These are phyloP conservation scores for Cadophora gregata DNA, from an alignment of 2,329 filamentous ascomycete genomes.

Conservation along the genomic window DNA sequence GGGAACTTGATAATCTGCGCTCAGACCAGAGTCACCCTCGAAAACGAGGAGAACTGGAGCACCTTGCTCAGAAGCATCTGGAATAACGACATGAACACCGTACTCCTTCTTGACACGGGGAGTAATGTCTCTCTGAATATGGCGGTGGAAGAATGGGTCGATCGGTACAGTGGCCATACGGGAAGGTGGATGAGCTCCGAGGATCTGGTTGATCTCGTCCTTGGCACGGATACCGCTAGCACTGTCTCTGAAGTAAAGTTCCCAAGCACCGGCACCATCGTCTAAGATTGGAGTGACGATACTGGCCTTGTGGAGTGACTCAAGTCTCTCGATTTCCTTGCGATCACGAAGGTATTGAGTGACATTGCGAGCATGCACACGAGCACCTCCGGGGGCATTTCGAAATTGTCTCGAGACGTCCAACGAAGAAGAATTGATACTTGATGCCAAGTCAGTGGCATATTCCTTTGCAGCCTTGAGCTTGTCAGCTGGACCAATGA, in stretches of 20 bases:
- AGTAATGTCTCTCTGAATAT: slow-evolving; percentile 69
- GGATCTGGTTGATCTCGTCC: slow-evolving; percentile 75
- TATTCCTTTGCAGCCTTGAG: slow-evolving; percentile 79
- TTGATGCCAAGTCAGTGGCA: slow-evolving; percentile 86
- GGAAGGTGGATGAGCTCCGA: slow-evolving; percentile 75
- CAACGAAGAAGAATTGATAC: slow-evolving; percentile 83
- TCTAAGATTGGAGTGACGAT: slow-evolving; percentile 79
- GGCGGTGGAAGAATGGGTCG: slow-evolving; percentile 80
- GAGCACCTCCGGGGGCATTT: slow-evolving; percentile 74
- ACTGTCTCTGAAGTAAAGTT: slow-evolving; percentile 84
- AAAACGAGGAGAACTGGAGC: slow-evolving; percentile 75
- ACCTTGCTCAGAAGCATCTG: slow-evolving; percentile 64
- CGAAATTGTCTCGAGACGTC: slow-evolving; percentile 83
- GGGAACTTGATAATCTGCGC: slow-evolving; percentile 59
- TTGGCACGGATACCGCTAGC: slow-evolving; percentile 82
- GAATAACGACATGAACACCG: slow-evolving; percentile 76
- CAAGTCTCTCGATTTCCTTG: slow-evolving; percentile 80
- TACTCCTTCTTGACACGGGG: slow-evolving; percentile 69
- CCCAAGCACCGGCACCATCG: slow-evolving; percentile 79
- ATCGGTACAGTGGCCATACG: slow-evolving; percentile 71
- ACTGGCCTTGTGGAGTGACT: slow-evolving; percentile 80
- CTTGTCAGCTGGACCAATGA: slow-evolving; percentile 79
- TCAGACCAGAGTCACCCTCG: slow-evolving; percentile 63
- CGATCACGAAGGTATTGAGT: slow-evolving; percentile 87
- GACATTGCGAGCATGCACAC: slow-evolving; percentile 81